Evolutionary conservation across 2,329 filamentous ascomycete genomes (phyloP), one percentile per base, ranked within the genome.

Genomic region (Didymella glomerata): DNA sequence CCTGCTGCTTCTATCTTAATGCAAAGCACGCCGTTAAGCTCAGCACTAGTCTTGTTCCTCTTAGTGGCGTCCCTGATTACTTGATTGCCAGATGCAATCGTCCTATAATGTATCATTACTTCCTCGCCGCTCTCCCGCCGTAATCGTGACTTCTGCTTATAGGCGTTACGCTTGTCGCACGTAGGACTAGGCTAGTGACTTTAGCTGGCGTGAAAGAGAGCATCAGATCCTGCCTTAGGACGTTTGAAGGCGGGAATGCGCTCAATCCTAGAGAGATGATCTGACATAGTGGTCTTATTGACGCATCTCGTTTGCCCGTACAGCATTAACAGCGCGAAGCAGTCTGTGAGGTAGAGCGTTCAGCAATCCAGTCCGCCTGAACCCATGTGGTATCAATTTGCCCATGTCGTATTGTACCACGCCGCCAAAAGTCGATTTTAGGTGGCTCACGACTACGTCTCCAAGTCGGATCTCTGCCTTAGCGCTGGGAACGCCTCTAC

Each of bases 401-500:
- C 55, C 66, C 11, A 54, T 30, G 51, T 72, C 69, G 49, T 70
- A 70, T 49, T 69, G 67, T 25, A 70, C 63, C 2, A 67, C 62
- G n/a, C 64, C 64, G 11, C 42, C 53, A 11, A 49, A 42, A 2
- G 6, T 54, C 10, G 16, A 0, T 2, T 59, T 11, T 14, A 66
- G 68, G 20, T 63, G 48, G 62, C 64, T 67, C 9, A 70, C 63
- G 25, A 69, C 68, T n/a, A 71, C 65, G 22, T 71, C 69, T 10
- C 69, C 69, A 18, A 71, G 67, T 25, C 69, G 61, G 11, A 70
- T 62, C 45, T 71, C 69, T 40, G 44, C 25, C 4, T 61, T 53
- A 4, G 20, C 42, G 34, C 59, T 63, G 10, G 67, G 65, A n/a
- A 69, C 68, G 22, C 69, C 69, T 27, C 76, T 76, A 0, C 77